Conservation (phyloP, 108 stramenopile species). For the Asterionellopsis glacialis region DNA sequence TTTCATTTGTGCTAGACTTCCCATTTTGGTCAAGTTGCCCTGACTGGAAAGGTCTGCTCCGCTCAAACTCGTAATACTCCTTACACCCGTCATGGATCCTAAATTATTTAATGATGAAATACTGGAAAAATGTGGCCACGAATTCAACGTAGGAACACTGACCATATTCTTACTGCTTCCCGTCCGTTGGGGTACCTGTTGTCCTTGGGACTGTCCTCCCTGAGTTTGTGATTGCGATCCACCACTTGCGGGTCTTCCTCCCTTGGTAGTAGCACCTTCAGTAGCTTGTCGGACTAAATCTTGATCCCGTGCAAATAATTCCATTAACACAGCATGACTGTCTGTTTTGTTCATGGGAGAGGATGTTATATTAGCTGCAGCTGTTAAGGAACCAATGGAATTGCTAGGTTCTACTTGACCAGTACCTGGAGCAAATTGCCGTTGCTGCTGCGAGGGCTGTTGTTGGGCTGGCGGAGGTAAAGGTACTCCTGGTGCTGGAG, state of each 20-base stretch:
- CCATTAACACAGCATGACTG: slow-evolving; percentile 89
- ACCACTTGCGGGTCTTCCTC: slow-evolving; percentile 5
- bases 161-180: slow-evolving; percentile 17
- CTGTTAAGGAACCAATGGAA: slow-evolving; percentile 39
- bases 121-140: slow-evolving; percentile 90
- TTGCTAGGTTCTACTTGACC: slow-evolving; percentile 17
- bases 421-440: slow-evolving; percentile 23
- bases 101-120: slow-evolving; percentile 82
- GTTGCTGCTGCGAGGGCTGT: slow-evolving; percentile 10
- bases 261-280: slow-evolving; percentile 30
- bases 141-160: slow-evolving; percentile 66
- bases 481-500: background rate
- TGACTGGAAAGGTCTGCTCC: slow-evolving; percentile 79
- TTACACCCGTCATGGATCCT: slow-evolving; percentile 85
- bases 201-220: too few relatives aligned
- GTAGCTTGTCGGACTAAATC: slow-evolving; percentile 83
- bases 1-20: slow-evolving; percentile 88
- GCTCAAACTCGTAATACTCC: slow-evolving; percentile 85
- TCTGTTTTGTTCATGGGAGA: slow-evolving; percentile 78
- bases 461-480: slow-evolving; percentile 13
- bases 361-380: slow-evolving; percentile 3
- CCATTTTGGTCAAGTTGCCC: slow-evolving; percentile 80
- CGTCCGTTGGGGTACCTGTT: slow-evolving; percentile 32
- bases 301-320: slow-evolving; percentile 88
- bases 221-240: slow-evolving; percentile 17